phyloP scores from a whole-genome alignment of 257 asterid genomes.

The Fraxinus quadrangulata region DNA sequence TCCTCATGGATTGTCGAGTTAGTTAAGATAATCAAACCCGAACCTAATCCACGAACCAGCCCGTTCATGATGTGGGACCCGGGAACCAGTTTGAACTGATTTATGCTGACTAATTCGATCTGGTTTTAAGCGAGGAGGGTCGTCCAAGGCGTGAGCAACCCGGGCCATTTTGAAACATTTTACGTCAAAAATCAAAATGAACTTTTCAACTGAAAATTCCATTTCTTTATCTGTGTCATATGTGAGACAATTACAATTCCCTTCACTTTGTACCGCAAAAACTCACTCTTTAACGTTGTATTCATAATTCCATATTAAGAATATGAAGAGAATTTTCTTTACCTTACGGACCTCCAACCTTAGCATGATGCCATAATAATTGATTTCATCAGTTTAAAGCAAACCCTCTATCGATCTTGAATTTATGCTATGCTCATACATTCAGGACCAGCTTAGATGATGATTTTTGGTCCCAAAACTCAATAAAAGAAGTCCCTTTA shows the following conservation, averaged over 20 bases:
- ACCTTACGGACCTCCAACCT: background rate
- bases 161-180: too few species aligned
- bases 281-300: conserved; percentile 27
- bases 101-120: too few species aligned
- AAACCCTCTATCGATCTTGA: background rate
- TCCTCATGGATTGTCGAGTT: too few species aligned
- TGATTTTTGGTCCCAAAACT: conserved; percentile 31
- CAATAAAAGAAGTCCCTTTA: conserved; percentile 34
- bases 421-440: conserved; percentile 26
- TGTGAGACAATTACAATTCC: background rate
- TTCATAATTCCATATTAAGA: background rate
- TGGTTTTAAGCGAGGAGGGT: too few species aligned
- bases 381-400: background rate
- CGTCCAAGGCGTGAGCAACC: too few species aligned
- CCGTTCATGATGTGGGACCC: too few species aligned
- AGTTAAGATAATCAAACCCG: too few species aligned
- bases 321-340: background rate
- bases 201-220: background rate
- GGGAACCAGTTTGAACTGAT: too few species aligned
- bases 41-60: too few species aligned
- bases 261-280: conserved; percentile 19
- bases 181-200: too few species aligned
- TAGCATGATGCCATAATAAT: background rate
- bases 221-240: conserved; percentile 16
- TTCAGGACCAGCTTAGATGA: conserved; percentile 39